A percentile compares a stretch with the other conserved stretches of the same genome.
Conservation (phyloP, 371 early-diverging fungal genomes). For the Polyrhizophydium stewartii region DNA sequence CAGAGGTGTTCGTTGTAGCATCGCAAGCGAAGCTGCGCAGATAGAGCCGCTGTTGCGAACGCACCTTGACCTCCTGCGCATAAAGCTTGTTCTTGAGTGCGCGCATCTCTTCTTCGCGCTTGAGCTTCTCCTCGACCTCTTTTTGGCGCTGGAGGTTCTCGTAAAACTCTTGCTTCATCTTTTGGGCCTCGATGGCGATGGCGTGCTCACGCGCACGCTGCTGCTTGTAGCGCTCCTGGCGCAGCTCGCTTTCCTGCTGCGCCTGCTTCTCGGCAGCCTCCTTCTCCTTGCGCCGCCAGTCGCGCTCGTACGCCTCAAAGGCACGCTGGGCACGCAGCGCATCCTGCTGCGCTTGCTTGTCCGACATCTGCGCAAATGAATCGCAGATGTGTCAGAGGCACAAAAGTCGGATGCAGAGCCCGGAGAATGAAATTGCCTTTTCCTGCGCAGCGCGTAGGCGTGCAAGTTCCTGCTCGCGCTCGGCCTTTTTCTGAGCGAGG, state of each 20-base stretch:
- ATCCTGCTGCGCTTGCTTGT: slow-evolving; percentile 55
- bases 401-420: too few relatives aligned
- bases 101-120: slow-evolving; percentile 27
- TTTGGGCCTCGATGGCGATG: slow-evolving; percentile 47
- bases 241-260: slow-evolving; percentile 33
- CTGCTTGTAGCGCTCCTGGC: slow-evolving; percentile 39
- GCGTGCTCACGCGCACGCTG: slow-evolving; percentile 46
- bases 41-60: background rate
- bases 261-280: slow-evolving; percentile 33
- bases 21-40: background rate
- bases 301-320: slow-evolving; percentile 51
- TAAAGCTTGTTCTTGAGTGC: slow-evolving; percentile 36
- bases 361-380: slow-evolving; percentile 24
- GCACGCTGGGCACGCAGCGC: slow-evolving; percentile 48
- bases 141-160: slow-evolving; percentile 41
- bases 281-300: slow-evolving; percentile 52
- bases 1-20: background rate
- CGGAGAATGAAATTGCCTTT: slow-evolving; percentile 21
- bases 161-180: slow-evolving; percentile 46
- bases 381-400: background rate
- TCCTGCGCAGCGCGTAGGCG: slow-evolving; percentile 51
- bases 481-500: slow-evolving; percentile 36
- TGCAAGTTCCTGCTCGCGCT: slow-evolving; percentile 46
- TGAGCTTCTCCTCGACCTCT: slow-evolving; percentile 37
- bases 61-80: slow-evolving; percentile 38